Percentiles rank a stretch among this genome's conserved stretches.
Evolutionary conservation across 768 basidiomycete species (phyloP).

Genomic region (Crepidotus variabilis): DNA sequence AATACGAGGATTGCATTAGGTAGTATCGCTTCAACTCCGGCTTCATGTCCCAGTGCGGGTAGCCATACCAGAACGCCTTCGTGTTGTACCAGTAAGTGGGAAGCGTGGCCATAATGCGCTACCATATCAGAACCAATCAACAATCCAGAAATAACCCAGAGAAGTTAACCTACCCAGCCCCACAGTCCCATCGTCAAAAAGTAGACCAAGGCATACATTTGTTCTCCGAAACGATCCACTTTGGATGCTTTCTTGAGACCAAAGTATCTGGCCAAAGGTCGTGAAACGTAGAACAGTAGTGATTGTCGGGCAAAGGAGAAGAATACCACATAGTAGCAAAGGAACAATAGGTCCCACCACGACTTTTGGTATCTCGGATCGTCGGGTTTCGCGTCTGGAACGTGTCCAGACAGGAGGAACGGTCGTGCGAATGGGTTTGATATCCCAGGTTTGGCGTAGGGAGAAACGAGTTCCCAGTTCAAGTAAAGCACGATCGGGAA

Average conservation of each 20-base stretch:
- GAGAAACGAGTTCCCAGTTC: constrained; percentile 57
- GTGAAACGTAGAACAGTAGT: constrained; percentile 59
- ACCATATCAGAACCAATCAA: constrained; percentile 7
- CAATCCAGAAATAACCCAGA: background rate
- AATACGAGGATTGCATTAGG: constrained; percentile 89
- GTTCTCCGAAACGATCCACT: constrained; percentile 85
- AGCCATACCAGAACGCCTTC: constrained; percentile 84
- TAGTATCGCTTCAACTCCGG: constrained; percentile 88
- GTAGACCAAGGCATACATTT: constrained; percentile 84
- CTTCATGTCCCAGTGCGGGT: constrained; percentile 88
- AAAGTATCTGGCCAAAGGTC: constrained; percentile 64
- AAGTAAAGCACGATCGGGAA: constrained; percentile 56
- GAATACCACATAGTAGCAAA: constrained; percentile 81
- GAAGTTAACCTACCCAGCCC: constrained; percentile 64
- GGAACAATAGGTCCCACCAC: constrained; percentile 72
- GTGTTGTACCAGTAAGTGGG: constrained; percentile 88
- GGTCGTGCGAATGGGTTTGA: constrained; percentile 73
- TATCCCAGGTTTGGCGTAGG: constrained; percentile 40
- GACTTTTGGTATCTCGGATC: constrained; percentile 70
- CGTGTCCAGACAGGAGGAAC: constrained; percentile 67
- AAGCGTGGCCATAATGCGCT: constrained; percentile 81
- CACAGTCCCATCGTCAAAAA: constrained; percentile 65
- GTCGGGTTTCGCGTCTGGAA: constrained; percentile 46
- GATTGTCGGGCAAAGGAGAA: constrained; percentile 86
- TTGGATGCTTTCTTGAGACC: constrained; percentile 68